phyloP scores from a whole-genome alignment of 352 stramenopile species.

The Pythium scleroteichum region DNA sequence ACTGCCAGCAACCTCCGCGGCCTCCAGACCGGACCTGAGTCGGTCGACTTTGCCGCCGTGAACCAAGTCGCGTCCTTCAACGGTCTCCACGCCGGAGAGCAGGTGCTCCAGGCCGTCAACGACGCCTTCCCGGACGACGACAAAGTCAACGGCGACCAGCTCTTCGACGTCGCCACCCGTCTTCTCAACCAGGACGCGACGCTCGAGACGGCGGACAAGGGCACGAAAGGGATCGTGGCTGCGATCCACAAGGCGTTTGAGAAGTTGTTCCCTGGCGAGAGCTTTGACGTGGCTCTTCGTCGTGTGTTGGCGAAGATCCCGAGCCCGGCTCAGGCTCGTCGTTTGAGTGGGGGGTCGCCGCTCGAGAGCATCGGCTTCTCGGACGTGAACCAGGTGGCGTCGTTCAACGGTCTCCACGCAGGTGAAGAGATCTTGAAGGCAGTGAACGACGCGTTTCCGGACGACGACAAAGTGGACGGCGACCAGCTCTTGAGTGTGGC shows the following conservation, averaged over 20 bases:
- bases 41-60: background rate
- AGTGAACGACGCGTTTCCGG: background rate
- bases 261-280: conserved; percentile 13
- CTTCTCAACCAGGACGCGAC: background rate
- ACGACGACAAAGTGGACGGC: background rate
- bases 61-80: conserved; percentile 1
- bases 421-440: background rate
- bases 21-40: background rate
- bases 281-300: background rate
- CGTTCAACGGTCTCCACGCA: conserved; percentile 1
- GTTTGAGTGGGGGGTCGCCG: background rate
- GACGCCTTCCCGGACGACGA: background rate
- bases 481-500: background rate
- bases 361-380: background rate
- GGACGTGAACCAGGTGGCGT: background rate
- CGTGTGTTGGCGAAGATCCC: conserved; percentile 6
- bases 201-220: background rate
- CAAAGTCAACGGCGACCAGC: conserved; percentile 1
- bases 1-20: background rate
- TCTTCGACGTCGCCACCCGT: background rate
- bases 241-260: background rate
- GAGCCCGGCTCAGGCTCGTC: background rate
- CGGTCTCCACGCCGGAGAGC: background rate
- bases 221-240: background rate
- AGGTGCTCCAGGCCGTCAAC: background rate